Percentiles rank a stretch among this genome's conserved stretches.
phyloP scores from a whole-genome alignment of 768 basidiomycete species.

The Russula earlei region DNA sequence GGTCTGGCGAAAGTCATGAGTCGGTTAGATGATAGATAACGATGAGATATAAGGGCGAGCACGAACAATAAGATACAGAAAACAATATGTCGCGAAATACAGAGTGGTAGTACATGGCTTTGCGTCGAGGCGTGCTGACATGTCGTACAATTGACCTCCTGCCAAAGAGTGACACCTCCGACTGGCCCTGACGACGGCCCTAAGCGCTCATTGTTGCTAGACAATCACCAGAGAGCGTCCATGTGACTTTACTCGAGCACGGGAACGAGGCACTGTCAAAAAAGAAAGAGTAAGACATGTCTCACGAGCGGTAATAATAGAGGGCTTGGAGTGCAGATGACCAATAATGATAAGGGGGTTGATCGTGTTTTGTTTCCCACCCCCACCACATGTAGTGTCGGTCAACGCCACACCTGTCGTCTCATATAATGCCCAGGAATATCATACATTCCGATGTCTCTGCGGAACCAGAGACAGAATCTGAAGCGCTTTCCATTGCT shows the following conservation, averaged over 20 bases:
- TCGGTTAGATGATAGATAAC: not conserved
- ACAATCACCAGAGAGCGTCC: no score
- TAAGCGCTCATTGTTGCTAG: not conserved
- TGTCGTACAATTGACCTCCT: not conserved
- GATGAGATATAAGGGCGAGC: not conserved
- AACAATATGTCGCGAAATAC: not conserved
- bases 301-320: no score
- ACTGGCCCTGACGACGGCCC: not conserved
- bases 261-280: no score
- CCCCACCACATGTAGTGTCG: not conserved
- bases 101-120: not conserved
- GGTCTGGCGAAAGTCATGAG: not conserved
- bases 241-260: no score
- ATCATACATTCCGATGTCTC: constrained; percentile 19
- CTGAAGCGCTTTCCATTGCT: constrained; percentile 9
- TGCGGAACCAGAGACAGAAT: constrained; percentile 16
- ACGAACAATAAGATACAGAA: constrained; percentile 4
- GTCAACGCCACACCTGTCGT: not conserved
- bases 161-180: not conserved
- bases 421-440: constrained; percentile 11
- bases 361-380: not conserved
- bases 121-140: not conserved
- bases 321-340: no score
- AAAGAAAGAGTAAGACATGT: no score
- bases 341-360: no score